Evolutionary conservation across 176 grass and related monocot species (phyloP).

Genomic region (Bromus sterilis): DNA sequence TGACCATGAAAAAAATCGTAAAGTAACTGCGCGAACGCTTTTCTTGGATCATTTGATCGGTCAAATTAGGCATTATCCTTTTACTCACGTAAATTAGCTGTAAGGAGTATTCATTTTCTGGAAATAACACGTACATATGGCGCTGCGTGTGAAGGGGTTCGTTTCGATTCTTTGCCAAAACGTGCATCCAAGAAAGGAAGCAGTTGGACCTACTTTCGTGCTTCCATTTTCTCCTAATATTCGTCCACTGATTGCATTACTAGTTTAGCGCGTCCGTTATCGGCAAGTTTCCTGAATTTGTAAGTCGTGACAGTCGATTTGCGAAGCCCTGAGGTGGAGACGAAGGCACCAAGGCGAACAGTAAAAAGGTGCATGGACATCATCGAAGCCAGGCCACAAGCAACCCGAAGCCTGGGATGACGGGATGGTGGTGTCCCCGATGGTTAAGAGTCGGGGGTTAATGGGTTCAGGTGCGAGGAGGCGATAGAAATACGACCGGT

Average conservation of each 20-base stretch:
- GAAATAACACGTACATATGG: background rate
- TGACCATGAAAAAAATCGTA: too few species aligned
- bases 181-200: conserved; percentile 1
- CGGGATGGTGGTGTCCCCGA: background rate
- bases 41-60: too few species aligned
- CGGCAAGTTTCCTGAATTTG: background rate
- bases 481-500: too few species aligned
- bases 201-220: background rate
- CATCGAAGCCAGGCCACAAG: background rate
- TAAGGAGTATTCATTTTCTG: background rate
- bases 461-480: background rate
- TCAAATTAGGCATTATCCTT: background rate
- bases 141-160: background rate
- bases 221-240: background rate
- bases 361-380: too few species aligned
- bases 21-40: too few species aligned
- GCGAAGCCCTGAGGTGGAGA: background rate
- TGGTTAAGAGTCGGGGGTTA: background rate
- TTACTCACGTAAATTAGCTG: background rate
- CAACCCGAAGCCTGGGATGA: background rate
- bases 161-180: background rate
- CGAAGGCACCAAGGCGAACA: too few species aligned
- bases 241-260: background rate
- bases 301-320: background rate
- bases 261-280: background rate